Evolutionary conservation across 768 basidiomycete genomes (phyloP).

Genomic region (Royoungia palumana): DNA sequence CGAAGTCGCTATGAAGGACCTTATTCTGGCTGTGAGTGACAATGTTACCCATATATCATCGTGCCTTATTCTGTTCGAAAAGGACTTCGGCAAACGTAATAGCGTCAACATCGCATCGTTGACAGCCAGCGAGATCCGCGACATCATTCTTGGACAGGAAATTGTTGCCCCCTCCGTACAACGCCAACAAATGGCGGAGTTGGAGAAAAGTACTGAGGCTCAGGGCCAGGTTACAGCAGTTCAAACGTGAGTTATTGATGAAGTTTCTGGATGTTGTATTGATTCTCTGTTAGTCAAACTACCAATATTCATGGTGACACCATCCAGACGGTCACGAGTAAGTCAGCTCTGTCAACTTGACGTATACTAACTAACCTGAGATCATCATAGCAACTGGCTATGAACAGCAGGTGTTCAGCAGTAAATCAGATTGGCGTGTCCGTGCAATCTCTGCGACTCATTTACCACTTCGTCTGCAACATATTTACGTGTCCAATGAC

Average conservation of each 20-base stretch:
- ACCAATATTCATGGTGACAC: conserved; percentile 97
- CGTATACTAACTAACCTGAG: background rate
- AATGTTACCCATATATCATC: background rate
- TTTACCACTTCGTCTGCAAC: conserved; percentile 91
- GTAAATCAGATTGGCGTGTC: conserved; percentile 99
- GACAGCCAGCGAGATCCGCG: conserved; percentile 94
- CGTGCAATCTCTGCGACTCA: conserved; percentile 98
- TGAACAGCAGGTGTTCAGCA: conserved; percentile 97
- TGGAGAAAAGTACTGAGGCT: conserved; percentile 95
- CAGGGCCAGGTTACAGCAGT: conserved; percentile 93
- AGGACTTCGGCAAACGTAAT: conserved; percentile 99
- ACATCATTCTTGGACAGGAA: conserved; percentile 98
- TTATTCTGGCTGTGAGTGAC: conserved; percentile 75
- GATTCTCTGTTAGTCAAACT: conserved; percentile 58
- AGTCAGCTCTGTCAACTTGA: conserved; percentile 23
- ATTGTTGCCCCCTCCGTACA: conserved; percentile 95
- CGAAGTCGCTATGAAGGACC: conserved; percentile 97
- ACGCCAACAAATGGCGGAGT: conserved; percentile 98
- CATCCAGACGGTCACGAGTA: conserved; percentile 91
- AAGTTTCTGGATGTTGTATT: background rate
- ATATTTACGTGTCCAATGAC: conserved; percentile 99
- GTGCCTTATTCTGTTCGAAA: conserved; percentile 16
- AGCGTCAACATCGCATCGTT: conserved; percentile 98
- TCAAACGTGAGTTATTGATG: conserved; percentile 59
- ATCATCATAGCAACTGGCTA: conserved; percentile 77